These are phyloP conservation scores for Schizonepeta tenuifolia DNA, from an alignment of 257 asterid species.

Conservation along the genomic window DNA sequence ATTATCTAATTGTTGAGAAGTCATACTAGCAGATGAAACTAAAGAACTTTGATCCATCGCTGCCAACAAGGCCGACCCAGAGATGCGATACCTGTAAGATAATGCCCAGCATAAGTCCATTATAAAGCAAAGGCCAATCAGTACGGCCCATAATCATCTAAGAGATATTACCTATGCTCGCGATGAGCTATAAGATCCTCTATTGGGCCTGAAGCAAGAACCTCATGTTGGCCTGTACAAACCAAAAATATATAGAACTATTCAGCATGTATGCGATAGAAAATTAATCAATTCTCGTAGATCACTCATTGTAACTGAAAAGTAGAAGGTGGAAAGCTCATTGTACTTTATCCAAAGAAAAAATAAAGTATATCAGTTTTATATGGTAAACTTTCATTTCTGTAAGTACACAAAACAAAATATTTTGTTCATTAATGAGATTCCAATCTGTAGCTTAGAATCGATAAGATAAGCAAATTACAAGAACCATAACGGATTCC, in stretches of 20 bases:
- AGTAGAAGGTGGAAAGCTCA: conserved; percentile 1
- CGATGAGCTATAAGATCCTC: conserved; percentile 99
- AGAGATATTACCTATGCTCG: conserved; percentile 77
- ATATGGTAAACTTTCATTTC: neutral
- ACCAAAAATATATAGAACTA: conserved; percentile 22
- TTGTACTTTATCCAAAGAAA: conserved; percentile 22
- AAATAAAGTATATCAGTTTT: conserved; percentile 3
- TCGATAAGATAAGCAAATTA: conserved; percentile 25
- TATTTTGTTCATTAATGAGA: conserved; percentile 9
- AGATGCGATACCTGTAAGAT: conserved; percentile 86
- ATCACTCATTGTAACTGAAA: neutral
- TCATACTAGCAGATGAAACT: conserved; percentile 55
- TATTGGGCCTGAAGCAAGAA: conserved; percentile 97
- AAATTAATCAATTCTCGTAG: conserved; percentile 1
- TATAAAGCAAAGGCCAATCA: conserved; percentile 19
- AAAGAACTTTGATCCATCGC: conserved; percentile 93
- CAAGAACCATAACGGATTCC: conserved; percentile 24
- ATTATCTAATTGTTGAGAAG: conserved; percentile 53
- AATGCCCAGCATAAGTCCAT: conserved; percentile 33
- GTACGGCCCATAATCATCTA: conserved; percentile 22
- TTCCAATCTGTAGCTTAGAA: conserved; percentile 15
- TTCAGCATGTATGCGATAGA: conserved; percentile 19
- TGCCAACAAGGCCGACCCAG: conserved; percentile 91
- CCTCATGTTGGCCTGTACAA: conserved; percentile 86
- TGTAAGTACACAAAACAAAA: neutral